These are phyloP conservation scores for Backusella macrospora DNA, from an alignment of 192 early-diverging fungal genomes.

Conservation along the genomic window DNA sequence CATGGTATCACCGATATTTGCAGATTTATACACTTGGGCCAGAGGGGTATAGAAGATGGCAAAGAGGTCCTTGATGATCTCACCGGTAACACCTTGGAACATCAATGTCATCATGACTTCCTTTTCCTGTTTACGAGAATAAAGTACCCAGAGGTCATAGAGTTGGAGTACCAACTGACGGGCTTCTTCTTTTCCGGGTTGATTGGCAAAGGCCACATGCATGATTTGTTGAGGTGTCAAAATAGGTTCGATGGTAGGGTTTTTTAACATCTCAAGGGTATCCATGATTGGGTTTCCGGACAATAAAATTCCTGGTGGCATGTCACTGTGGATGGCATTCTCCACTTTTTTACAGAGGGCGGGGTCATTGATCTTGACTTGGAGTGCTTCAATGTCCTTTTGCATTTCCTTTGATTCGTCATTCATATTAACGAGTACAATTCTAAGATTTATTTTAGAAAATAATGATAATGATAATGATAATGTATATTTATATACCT, in stretches of 20 bases:
- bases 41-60: slow-evolving; percentile 61
- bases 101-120: slow-evolving; percentile 51
- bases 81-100: slow-evolving; percentile 55
- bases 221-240: slow-evolving; percentile 33
- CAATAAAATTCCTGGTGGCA: neutral
- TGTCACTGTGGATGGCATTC: slow-evolving; percentile 46
- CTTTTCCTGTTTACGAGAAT: slow-evolving; percentile 53
- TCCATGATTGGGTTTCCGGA: neutral
- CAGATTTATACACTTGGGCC: slow-evolving; percentile 58
- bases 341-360: slow-evolving; percentile 52
- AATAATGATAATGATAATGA: no score
- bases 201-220: slow-evolving; percentile 19
- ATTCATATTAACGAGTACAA: slow-evolving; percentile 55
- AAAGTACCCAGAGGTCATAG: slow-evolving; percentile 48
- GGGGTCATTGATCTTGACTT: slow-evolving; percentile 26
- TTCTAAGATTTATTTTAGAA: no score
- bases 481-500: slow-evolving; percentile 35
- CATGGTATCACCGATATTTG: slow-evolving; percentile 57
- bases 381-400: slow-evolving; percentile 43
- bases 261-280: slow-evolving; percentile 15
- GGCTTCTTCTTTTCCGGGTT: slow-evolving; percentile 17
- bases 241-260: slow-evolving; percentile 10
- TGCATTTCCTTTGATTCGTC: slow-evolving; percentile 54
- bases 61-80: slow-evolving; percentile 57
- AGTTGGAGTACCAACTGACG: slow-evolving; percentile 40